Evolutionary conservation across 106 monocot genomes (phyloP), one percentile per base, ranked within the genome.

Genomic region (Acorus gramineus): DNA sequence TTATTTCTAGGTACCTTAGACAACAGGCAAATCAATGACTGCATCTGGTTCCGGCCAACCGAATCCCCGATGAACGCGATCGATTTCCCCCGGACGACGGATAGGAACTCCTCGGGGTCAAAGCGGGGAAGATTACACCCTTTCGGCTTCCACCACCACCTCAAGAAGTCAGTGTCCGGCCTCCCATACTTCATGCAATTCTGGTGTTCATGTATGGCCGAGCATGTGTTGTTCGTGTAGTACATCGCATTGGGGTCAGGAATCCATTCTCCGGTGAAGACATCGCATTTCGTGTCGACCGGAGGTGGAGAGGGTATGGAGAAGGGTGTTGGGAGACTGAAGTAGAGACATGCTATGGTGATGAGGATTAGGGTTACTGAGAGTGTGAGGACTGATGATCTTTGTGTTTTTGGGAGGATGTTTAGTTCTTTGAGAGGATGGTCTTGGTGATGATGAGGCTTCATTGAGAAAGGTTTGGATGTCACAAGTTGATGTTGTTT

Each of bases 101-200:
- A 60, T 9, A 85, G 71, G 68, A 85, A 85, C 57, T 12, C 56
- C 4, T 8, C 56, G 0, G 81, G 71, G 46, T 85, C 66, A 61
- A 85, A 75, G 7, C 54, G 67, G 0, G 71, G 65, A 11, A 85
- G 56, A 45, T 85, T 75, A 58, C 85, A 85, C 8, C 78, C 72
- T 4, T 75, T 57, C 14, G 81, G 81, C 68, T 66, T 72, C 85
- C 85, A 85, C 62, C 75, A 50, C 85, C 85, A 85, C 55, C 70
- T 73, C 58, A 81, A 53, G 73, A 76, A 86, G 3, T 67, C 81
- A n/a, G 44, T 52, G 73, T 86, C 76, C 5, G 81, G 81, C 60
- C 73, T 78, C 43, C 85, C 85, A 47, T 69, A 81, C 79, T 79
- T 81, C 51, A 81, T 76, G 72, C 85, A 86, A 59, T 86, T 81